Conservation (phyloP, 1,139 yeast species). For the Sugiyamaella novakii region DNA sequence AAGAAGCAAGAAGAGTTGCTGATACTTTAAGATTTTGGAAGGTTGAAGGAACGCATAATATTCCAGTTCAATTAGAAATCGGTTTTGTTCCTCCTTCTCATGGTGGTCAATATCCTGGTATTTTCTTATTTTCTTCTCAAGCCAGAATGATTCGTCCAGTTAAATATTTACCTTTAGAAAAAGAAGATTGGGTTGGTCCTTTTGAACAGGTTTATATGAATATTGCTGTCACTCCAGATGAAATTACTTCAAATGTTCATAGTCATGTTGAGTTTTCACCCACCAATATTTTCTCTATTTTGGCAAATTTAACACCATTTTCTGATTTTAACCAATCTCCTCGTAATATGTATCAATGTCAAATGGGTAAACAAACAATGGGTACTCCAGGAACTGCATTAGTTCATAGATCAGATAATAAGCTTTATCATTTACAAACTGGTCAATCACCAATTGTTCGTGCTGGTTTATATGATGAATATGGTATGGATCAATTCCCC, state of each 20-base stretch:
- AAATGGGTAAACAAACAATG: conserved; percentile 99
- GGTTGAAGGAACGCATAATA: conserved; percentile 71
- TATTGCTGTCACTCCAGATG: conserved; percentile 92
- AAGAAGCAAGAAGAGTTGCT: conserved; percentile 82
- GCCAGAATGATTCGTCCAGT: conserved; percentile 97
- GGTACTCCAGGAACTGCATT: conserved; percentile 99
- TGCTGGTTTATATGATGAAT: conserved; percentile 90
- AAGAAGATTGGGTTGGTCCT: conserved; percentile 89
- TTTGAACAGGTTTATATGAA: conserved; percentile 98
- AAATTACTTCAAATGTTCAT: conserved; percentile 78
- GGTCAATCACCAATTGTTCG: conserved; percentile 98
- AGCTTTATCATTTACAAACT: conserved; percentile 84
- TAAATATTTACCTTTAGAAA: conserved; percentile 80
- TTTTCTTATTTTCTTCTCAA: conserved; percentile 85
- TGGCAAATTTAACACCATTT: conserved; percentile 95
- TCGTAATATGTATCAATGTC: conserved; percentile 99
- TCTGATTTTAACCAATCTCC: conserved; percentile 99
- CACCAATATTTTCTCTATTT: conserved; percentile 87
- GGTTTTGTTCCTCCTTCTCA: conserved; percentile 95
- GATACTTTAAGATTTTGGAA: conserved; percentile 93
- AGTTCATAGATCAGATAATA: conserved; percentile 91
- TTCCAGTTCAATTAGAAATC: conserved; percentile 85
- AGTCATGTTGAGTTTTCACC: conserved; percentile 94
- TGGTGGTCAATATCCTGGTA: conserved; percentile 97
- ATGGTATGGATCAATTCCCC: conserved; percentile 98